Conservation (phyloP, 345 rosid genomes). For the Sonneratia alba region DNA sequence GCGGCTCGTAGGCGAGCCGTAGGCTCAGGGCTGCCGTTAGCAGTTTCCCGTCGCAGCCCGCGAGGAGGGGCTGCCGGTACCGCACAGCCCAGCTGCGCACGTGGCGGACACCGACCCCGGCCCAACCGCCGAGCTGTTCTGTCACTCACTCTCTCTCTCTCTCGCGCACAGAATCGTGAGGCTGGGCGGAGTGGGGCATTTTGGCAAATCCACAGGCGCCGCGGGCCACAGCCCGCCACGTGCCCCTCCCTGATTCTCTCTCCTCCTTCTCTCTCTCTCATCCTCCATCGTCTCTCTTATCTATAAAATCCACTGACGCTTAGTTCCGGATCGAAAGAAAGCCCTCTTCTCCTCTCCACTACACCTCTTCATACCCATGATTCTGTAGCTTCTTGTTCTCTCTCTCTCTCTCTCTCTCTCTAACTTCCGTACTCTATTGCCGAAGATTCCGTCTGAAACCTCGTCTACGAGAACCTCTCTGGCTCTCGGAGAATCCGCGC, state of each 20-base stretch:
- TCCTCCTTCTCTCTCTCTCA: background rate
- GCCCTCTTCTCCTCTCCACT: background rate
- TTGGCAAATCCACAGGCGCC: background rate
- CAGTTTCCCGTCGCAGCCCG: no score
- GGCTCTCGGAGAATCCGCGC: slow-evolving; percentile 4
- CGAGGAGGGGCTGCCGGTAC: no score
- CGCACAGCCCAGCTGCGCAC: slow-evolving; percentile 11
- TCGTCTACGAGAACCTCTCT: background rate
- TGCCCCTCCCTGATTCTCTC: no score
- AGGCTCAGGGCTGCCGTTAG: no score
- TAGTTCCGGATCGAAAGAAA: no score
- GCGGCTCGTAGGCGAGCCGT: no score
- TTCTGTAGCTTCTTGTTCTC: slow-evolving; percentile 3
- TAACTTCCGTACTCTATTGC: background rate
- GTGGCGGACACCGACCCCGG: slow-evolving; percentile 20
- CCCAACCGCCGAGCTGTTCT: background rate
- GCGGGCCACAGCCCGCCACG: no score
- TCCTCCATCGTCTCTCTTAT: no score
- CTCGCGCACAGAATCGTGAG: background rate
- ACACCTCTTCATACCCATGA: background rate
- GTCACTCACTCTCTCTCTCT: slow-evolving; percentile 14
- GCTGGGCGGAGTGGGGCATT: background rate
- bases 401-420: slow-evolving; percentile 1
- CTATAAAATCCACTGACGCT: no score
- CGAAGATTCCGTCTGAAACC: background rate